Evolutionary conservation across 2,329 filamentous ascomycete genomes (phyloP), one percentile per base, ranked within the genome.

Genomic region (Dendryphion nanum): DNA sequence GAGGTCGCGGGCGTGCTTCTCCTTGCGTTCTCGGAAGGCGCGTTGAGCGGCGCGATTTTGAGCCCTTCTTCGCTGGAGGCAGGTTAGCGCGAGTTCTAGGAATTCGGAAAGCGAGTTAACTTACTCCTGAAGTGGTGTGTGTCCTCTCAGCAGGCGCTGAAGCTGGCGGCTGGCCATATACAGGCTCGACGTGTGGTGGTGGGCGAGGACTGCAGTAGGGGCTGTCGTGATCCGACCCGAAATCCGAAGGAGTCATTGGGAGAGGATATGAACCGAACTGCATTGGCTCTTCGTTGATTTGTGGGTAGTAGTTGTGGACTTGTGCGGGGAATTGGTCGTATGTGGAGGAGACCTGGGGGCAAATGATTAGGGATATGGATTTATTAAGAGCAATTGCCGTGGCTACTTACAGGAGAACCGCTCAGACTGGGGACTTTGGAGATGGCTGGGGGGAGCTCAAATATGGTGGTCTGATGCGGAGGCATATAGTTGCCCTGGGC

Each of bases 1-100:
- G 15, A 84, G 73, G 48, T 83, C 80, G 44, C 76, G 76, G 52
- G 82, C 82, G 44, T 81, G 76, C 57, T 82, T 79, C 53, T 84
- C 78, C 52, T 82, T 82, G 37, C 79, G 72, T 56, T 82, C 78
- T 33, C 78, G 70, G 53, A 81, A 82, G 1, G 78, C 78, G 41
- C 78, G 68, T 56, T 82, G 78, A 2, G 78, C 81, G 26, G 78
- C 78, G 37, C 78, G 72, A 48, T 81, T 81, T 50, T 81, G 78
- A 31, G 77, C 78, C 54, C 78, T 69, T 42, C 78, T 74, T 32
- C 77, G 73, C 75, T 80, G 53, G 21, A 30, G 5, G 5, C 5
- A 14, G 31, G 46, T 51, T 44, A 61, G 40, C 5, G 5, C 17
- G 7, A 5, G 26, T 18, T 21, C 23, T 28, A 6, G 15, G 8